Base-by-base conservation (phyloP, 768 basidiomycete genomes). In the Suillus americanus region DNA sequence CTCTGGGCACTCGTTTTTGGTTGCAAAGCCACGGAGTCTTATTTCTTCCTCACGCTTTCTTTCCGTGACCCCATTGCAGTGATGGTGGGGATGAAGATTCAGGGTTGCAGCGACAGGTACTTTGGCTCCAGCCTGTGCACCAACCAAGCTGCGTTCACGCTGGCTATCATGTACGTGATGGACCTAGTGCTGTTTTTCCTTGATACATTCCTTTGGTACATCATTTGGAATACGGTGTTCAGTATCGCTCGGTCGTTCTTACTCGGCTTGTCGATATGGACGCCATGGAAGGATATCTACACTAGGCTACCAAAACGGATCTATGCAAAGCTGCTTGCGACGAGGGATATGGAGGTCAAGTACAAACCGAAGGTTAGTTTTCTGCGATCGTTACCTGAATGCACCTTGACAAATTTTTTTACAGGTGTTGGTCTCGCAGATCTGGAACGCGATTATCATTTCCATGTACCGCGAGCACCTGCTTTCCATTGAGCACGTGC, bases 381-480 rank as follows among this genome's bases (percentile, higher is more conserved):
- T 7, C n/a, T 18, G 1, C 18, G 1, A 28, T 53, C 2, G 7
- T 37, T 30, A 12, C 20, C 56, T 20, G 5, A 16, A 25, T 35
- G n/a, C 5, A n/a, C 56, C 6, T 30, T 35, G 57, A 43, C 53
- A 25, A 61, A 30, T 38, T 43, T 20, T 23, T 18, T 57, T 14
- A 30, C 62, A 95, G 93, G 95, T 99, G 45, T 85, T 99, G 46
- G 97, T 99, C 51, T 97, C 96, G 18, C 97, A 98, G 79, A 96
- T 99, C 62, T 99, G 97, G 97, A 99, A 99, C 75, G 97, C 97
- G 28, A 90, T 99, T 79, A 97, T 99, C 79, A 99, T 99, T 69
- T 99, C 97, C 16, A 99, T 99, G 97, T 99, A 99, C 78, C 90
- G 97, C 73, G 97, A 99, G 76, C 97, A 99, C 74, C 77, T 99